Conservation (phyloP, 2,329 filamentous ascomycete species). For the Tolypocladium paradoxum region DNA sequence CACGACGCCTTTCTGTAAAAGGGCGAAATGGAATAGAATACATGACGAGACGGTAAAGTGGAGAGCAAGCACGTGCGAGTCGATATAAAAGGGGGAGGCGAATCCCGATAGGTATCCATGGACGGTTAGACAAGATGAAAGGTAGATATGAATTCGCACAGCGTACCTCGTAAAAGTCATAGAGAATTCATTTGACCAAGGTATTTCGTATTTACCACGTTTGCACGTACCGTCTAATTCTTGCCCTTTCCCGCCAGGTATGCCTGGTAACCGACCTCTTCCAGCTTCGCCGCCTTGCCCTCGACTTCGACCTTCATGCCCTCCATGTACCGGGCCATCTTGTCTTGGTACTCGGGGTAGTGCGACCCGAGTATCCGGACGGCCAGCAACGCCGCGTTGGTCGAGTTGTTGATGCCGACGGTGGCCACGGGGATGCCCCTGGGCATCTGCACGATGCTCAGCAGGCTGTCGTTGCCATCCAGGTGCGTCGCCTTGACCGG, state of each 20-base stretch:
- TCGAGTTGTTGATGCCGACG: constrained; percentile 70
- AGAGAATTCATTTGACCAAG: background rate
- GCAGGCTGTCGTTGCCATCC: constrained; percentile 60
- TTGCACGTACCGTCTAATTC: constrained; percentile 8
- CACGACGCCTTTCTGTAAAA: background rate
- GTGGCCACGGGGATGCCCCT: constrained; percentile 63
- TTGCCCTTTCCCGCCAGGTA: constrained; percentile 35
- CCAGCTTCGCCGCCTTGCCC: constrained; percentile 47
- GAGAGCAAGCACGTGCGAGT: background rate
- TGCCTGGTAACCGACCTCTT: constrained; percentile 42
- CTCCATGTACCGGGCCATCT: constrained; percentile 50
- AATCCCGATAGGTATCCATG: background rate
- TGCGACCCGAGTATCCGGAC: constrained; percentile 53
- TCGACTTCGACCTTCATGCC: constrained; percentile 54
- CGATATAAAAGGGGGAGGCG: background rate
- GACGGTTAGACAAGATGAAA: background rate
- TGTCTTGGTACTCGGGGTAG: constrained; percentile 42
- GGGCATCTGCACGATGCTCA: constrained; percentile 72
- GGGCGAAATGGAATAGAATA: background rate
- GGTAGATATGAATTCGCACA: background rate
- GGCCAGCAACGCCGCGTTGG: constrained; percentile 65
- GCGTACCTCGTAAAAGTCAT: background rate
- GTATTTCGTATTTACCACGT: background rate
- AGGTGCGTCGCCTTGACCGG: constrained; percentile 64
- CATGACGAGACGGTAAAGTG: background rate